A percentile compares a stretch with the other conserved stretches of the same genome.
Conservation (phyloP, 2,329 filamentous ascomycete genomes). For the Alternaria brassicicola region DNA sequence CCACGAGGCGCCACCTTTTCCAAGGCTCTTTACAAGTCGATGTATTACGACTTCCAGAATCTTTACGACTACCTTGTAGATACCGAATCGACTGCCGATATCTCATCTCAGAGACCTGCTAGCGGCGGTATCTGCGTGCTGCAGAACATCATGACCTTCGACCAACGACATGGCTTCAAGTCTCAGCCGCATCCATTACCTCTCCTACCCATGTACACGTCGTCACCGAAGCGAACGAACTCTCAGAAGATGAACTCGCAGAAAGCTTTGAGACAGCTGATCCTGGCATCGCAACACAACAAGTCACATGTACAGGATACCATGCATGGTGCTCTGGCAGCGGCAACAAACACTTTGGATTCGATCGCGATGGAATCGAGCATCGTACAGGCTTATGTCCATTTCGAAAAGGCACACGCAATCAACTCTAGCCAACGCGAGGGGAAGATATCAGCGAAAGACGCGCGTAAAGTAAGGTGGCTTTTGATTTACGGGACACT, state of each 20-base stretch:
- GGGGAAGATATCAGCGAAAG: constrained; percentile 65
- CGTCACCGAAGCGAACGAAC: constrained; percentile 38
- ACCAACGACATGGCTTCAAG: constrained; percentile 63
- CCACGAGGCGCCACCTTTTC: constrained; percentile 59
- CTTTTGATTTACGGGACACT: constrained; percentile 74
- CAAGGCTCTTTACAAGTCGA: constrained; percentile 62
- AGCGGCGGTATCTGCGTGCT: constrained; percentile 73
- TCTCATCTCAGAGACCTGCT: constrained; percentile 60
- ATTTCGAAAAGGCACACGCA: constrained; percentile 68
- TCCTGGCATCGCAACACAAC: constrained; percentile 43
- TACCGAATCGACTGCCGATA: constrained; percentile 56
- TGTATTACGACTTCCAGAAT: constrained; percentile 72
- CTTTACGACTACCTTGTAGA: constrained; percentile 77
- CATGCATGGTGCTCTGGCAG: constrained; percentile 59
- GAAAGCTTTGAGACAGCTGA: constrained; percentile 45
- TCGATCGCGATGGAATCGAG: constrained; percentile 47
- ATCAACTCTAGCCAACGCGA: constrained; percentile 59
- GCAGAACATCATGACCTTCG: constrained; percentile 71
- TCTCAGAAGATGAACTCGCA: constrained; percentile 42
- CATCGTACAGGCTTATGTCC: constrained; percentile 71
- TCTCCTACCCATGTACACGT: constrained; percentile 60
- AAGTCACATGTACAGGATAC: constrained; percentile 58
- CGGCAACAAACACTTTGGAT: constrained; percentile 56
- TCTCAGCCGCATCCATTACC: constrained; percentile 71
- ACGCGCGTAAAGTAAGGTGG: constrained; percentile 80